These are phyloP conservation scores for Cryptococcus sp. DNA, from an alignment of 1,284 basidiomycete species.

Conservation along the genomic window DNA sequence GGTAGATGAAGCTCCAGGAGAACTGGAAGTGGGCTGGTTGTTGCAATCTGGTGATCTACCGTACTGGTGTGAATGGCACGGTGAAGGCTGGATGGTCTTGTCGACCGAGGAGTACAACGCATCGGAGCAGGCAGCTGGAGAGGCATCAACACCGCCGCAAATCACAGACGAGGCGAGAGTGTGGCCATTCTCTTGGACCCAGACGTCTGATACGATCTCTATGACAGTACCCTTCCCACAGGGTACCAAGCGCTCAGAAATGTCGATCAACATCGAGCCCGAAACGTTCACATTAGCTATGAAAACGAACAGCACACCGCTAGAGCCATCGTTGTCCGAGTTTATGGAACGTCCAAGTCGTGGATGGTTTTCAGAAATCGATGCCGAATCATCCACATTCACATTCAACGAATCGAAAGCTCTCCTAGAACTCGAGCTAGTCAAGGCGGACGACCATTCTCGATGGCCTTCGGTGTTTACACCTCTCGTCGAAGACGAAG, in stretches of 20 bases:
- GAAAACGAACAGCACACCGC: neutral
- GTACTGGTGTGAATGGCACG: constrained; percentile 40
- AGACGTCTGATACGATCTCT: constrained; percentile 74
- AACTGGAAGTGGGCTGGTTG: constrained; percentile 57
- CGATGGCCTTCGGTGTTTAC: constrained; percentile 81
- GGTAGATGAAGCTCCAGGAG: constrained; percentile 38
- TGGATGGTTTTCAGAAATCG: constrained; percentile 70
- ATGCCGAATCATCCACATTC: constrained; percentile 71
- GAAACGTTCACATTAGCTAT: constrained; percentile 64
- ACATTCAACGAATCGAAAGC: constrained; percentile 71
- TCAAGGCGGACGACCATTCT: constrained; percentile 72
- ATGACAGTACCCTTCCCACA: constrained; percentile 75
- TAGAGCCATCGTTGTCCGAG: constrained; percentile 53
- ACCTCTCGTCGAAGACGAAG: constrained; percentile 44
- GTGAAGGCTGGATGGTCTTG: constrained; percentile 35
- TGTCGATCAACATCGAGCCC: constrained; percentile 63
- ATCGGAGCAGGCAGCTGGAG: constrained; percentile 8
- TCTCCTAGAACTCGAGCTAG: constrained; percentile 73
- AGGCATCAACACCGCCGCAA: neutral
- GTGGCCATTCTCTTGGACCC: constrained; percentile 85
- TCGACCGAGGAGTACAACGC: constrained; percentile 29
- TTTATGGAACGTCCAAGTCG: constrained; percentile 55
- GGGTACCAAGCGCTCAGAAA: constrained; percentile 59
- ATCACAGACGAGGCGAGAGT: constrained; percentile 23
- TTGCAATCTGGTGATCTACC: constrained; percentile 68